Evolutionary conservation across 352 stramenopile species (phyloP).

Genomic region (Phytophthora uliginosa): DNA sequence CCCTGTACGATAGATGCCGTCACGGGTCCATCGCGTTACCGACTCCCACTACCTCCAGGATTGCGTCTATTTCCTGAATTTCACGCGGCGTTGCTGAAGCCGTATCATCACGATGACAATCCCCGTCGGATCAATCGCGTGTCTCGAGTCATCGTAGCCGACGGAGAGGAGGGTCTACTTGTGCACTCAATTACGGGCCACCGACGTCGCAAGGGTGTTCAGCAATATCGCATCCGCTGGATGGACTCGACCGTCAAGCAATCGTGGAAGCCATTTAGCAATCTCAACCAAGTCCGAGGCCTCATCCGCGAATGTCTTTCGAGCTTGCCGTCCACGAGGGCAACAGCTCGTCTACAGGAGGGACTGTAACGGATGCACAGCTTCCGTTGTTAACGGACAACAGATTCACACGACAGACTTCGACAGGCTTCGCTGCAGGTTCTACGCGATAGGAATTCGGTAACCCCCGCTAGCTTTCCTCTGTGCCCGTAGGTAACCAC

Average conservation of each 20-base stretch:
- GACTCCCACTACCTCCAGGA: background rate
- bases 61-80: background rate
- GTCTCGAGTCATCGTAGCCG: background rate
- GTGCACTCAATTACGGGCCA: background rate
- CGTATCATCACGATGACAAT: background rate
- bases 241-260: background rate
- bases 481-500: conserved; percentile 1
- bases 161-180: background rate
- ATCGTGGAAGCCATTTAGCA: background rate
- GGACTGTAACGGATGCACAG: background rate
- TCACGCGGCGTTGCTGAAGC: background rate
- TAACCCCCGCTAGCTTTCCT: background rate
- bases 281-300: background rate
- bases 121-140: background rate
- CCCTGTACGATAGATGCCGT: background rate
- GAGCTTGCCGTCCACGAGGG: background rate
- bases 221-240: background rate
- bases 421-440: background rate
- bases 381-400: background rate
- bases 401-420: background rate
- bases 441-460: background rate
- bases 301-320: background rate
- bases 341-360: background rate
- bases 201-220: background rate
- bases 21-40: background rate